phyloP scores from a whole-genome alignment of 768 basidiomycete species.

The Amanita molliuscula region DNA sequence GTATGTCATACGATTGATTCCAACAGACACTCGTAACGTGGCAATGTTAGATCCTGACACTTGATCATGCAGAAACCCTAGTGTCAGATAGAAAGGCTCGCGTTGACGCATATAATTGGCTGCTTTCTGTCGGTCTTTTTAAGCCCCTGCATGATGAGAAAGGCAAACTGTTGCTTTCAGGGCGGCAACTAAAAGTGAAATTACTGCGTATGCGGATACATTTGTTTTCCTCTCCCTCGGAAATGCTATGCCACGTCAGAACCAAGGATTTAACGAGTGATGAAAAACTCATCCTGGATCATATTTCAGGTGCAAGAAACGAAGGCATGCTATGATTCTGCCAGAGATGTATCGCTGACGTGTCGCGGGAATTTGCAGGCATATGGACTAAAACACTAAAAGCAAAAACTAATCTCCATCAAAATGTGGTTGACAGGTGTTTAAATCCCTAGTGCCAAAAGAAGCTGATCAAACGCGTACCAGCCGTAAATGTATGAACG shows the following conservation, averaged over 20 bases:
- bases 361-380: slow-evolving; percentile 32
- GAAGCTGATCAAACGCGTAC: slow-evolving; percentile 82
- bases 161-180: slow-evolving; percentile 49
- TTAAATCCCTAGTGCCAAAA: slow-evolving; percentile 83
- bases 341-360: not conserved
- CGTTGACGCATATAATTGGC: slow-evolving; percentile 67
- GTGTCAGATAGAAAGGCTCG: slow-evolving; percentile 52
- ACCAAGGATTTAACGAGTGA: slow-evolving; percentile 78
- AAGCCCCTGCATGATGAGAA: slow-evolving; percentile 52
- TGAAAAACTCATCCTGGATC: slow-evolving; percentile 74
- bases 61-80: slow-evolving; percentile 56
- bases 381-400: slow-evolving; percentile 94
- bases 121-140: slow-evolving; percentile 58
- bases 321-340: slow-evolving; percentile 46
- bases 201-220: slow-evolving; percentile 44
- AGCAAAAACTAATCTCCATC: slow-evolving; percentile 81
- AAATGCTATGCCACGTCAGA: slow-evolving; percentile 25
- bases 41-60: slow-evolving; percentile 20
- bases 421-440: slow-evolving; percentile 80
- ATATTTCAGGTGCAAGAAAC: slow-evolving; percentile 72
- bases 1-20: slow-evolving; percentile 16
- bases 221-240: slow-evolving; percentile 5
- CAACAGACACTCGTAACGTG: not conserved
- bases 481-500: slow-evolving; percentile 67
- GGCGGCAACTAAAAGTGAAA: slow-evolving; percentile 62